Conservation (phyloP, 768 basidiomycete genomes). For the Lanmaoa pseudosensibilis region DNA sequence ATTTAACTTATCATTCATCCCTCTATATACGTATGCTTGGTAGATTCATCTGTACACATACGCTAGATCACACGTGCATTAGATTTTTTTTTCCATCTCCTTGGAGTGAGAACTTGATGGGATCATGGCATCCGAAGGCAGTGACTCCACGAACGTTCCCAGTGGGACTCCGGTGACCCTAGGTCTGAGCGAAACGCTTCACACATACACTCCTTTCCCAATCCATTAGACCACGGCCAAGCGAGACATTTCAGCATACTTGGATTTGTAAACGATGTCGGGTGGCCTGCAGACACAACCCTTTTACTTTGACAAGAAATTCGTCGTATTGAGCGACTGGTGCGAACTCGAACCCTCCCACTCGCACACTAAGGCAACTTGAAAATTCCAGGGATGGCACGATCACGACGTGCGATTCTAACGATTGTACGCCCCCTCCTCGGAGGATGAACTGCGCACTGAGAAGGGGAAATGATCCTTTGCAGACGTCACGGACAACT, state of each 20-base stretch:
- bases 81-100: neutral
- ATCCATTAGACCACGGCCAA: neutral
- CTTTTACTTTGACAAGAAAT: slow-evolving; percentile 61
- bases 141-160: slow-evolving; percentile 21
- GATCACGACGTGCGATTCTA: slow-evolving; percentile 90
- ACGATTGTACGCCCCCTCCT: slow-evolving; percentile 72
- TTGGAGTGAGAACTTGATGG: slow-evolving; percentile 24
- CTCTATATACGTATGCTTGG: slow-evolving; percentile 1
- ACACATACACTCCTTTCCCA: neutral
- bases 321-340: slow-evolving; percentile 91
- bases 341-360: slow-evolving; percentile 36
- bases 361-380: neutral
- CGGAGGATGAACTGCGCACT: neutral
- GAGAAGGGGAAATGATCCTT: neutral
- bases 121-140: neutral
- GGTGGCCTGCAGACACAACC: slow-evolving; percentile 14
- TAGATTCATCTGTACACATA: slow-evolving; percentile 8
- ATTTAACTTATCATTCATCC: slow-evolving; percentile 19
- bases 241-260: neutral
- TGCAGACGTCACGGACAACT: slow-evolving; percentile 83
- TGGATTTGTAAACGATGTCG: slow-evolving; percentile 11
- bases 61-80: neutral
- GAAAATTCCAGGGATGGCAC: slow-evolving; percentile 76
- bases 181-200: neutral
- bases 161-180: neutral